Evolutionary conservation across 345 rosid genomes (phyloP).

Genomic region (Rhodamnia rubescens): DNA sequence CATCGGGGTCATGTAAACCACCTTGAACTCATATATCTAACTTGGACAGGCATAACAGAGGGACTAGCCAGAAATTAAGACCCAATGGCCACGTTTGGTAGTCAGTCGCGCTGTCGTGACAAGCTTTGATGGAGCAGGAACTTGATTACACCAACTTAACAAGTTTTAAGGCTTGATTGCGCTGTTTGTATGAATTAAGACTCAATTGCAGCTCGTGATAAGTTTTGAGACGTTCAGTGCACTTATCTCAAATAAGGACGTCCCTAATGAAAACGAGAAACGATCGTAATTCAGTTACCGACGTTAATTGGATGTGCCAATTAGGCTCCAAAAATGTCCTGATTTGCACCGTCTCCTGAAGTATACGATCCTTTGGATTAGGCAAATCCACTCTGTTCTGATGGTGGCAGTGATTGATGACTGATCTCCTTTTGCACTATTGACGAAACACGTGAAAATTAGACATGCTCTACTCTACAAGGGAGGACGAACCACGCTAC

Average conservation of each 20-base stretch:
- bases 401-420: not conserved
- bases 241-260: not conserved
- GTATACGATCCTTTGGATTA: not conserved
- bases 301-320: not conserved
- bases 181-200: accelerated
- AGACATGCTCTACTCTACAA: not conserved
- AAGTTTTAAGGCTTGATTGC: accelerated
- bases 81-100: no score
- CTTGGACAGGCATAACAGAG: no score
- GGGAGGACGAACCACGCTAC: not conserved
- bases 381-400: not conserved
- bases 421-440: not conserved
- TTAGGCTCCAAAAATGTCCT: not conserved
- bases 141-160: not conserved
- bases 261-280: no score
- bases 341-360: not conserved
- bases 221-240: not conserved
- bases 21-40: no score
- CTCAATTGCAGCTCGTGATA: accelerated
- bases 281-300: not conserved
- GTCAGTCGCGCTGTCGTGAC: no score
- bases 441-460: not conserved
- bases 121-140: no score
- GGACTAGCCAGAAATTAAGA: no score
- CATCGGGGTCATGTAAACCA: no score